A percentile compares a stretch with the other conserved stretches of the same genome.
Evolutionary conservation across 495 filamentous ascomycete species (phyloP).

Genomic region (Podospora conica): DNA sequence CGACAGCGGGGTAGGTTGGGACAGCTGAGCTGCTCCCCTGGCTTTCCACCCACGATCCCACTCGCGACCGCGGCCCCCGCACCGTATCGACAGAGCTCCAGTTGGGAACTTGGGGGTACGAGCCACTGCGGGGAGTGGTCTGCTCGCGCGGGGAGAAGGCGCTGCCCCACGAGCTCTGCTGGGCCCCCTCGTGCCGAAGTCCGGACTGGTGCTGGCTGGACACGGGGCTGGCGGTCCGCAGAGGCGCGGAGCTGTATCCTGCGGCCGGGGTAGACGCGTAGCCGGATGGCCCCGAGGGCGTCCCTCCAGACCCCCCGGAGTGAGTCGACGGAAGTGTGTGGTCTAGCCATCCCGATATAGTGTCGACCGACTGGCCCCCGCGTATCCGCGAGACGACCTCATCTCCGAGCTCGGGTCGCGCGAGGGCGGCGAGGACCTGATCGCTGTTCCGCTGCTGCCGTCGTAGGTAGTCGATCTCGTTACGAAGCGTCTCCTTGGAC

Average conservation of each 20-base stretch:
- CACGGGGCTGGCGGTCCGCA: constrained; percentile 16
- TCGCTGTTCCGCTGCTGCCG: constrained; percentile 41
- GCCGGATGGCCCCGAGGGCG: neutral
- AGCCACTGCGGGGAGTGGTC: constrained; percentile 30
- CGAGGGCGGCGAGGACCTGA: constrained; percentile 41
- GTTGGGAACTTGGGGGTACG: constrained; percentile 34
- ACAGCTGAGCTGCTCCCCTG: constrained; percentile 15
- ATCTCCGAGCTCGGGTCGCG: constrained; percentile 38
- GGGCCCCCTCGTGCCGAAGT: constrained; percentile 31
- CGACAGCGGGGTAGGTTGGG: constrained; percentile 27
- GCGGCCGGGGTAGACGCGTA: neutral
- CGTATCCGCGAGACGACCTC: constrained; percentile 44
- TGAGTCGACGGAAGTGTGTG: constrained; percentile 14
- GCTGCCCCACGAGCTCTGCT: constrained; percentile 34
- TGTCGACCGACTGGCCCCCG: constrained; percentile 43
- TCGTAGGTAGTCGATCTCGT: constrained; percentile 47
- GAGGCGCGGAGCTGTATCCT: neutral
- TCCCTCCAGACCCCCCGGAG: neutral
- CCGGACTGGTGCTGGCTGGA: constrained; percentile 11
- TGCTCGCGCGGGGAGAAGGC: constrained; percentile 38
- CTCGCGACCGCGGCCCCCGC: constrained; percentile 30
- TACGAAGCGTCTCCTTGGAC: constrained; percentile 48
- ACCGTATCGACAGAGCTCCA: constrained; percentile 30
- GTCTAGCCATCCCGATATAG: constrained; percentile 44
- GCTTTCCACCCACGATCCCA: constrained; percentile 36